A percentile compares a stretch with the other conserved stretches of the same genome.
Evolutionary conservation across 2,329 filamentous ascomycete genomes (phyloP).

Genomic region (Lasiodiplodia gonubiensis): DNA sequence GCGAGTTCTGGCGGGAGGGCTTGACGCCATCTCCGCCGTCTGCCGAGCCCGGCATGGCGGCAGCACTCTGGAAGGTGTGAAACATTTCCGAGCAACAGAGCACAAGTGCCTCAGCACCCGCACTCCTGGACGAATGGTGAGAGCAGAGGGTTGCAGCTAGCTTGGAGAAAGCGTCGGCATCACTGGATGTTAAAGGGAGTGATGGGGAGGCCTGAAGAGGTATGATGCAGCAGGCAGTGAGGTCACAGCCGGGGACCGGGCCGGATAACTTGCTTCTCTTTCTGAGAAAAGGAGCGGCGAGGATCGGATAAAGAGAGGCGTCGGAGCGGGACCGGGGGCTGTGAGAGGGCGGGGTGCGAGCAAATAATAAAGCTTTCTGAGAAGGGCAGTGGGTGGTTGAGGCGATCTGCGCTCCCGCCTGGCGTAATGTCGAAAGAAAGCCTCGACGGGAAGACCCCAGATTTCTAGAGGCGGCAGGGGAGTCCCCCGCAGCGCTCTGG

Average conservation of each 20-base stretch:
- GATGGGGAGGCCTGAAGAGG: neutral
- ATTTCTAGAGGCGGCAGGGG: constrained; percentile 20
- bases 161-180: constrained; percentile 1
- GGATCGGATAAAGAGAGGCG: constrained; percentile 16
- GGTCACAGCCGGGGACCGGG: constrained; percentile 21
- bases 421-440: constrained; percentile 6
- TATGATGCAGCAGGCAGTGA: constrained; percentile 18
- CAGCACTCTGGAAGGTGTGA: constrained; percentile 50
- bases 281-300: constrained; percentile 14
- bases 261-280: constrained; percentile 10
- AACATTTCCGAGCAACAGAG: constrained; percentile 43
- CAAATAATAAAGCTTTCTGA: constrained; percentile 15
- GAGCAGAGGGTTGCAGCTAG: neutral
- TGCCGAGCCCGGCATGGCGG: constrained; percentile 6
- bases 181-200: constrained; percentile 3
- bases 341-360: neutral
- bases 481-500: constrained; percentile 19
- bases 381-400: constrained; percentile 11
- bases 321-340: neutral
- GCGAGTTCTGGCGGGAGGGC: constrained; percentile 44
- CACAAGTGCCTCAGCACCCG: constrained; percentile 8
- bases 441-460: constrained; percentile 21
- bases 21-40: constrained; percentile 36
- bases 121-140: neutral
- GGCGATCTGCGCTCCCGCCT: neutral